Base-by-base conservation (phyloP, 1,139 yeast genomes). In the Scheffersomyces cryptocercus region DNA sequence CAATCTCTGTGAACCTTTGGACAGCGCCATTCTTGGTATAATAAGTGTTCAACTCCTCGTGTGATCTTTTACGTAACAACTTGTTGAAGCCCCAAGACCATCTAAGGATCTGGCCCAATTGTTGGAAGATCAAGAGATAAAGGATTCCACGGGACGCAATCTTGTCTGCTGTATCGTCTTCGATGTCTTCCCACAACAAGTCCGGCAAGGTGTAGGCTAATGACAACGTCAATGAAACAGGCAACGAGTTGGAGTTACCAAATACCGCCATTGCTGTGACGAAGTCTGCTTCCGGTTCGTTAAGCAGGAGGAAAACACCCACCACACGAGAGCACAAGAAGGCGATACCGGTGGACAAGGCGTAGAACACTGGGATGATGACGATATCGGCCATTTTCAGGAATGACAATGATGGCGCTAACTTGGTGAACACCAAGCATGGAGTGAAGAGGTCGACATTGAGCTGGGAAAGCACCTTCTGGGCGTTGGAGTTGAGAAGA, bases 1-100 rank as follows among this genome's bases (percentile, higher is more conserved):
- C 35, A 11, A 14, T 20, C n/a, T 31, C 35, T 2, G 15, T 15
- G 24, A 15, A 35, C 15, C 6, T 15, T 14, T 20, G 35, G 28
- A 39, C 32, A 24, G 46, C 41, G 4, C 57, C 59, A 29, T 47
- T 35, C 26, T 47, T 47, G 15, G 58, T 52, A 42, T 52, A 47
- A 45, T 70, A 68, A 20, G 65, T 53, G 40, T 66, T 59, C 47
- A 78, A 64, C 49, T 77, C 82, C 36, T 64, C 62, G 12, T 51
- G 59, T 3, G 75, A 63, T 44, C 84, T 72, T 54, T 70, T 80
- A 39, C 84, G 76, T 48, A 88, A 69, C 47, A 88, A 69, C 24
- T 81, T 84, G 60, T 88, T 86, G 65, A 82, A 87, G n/a, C 96
- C 96, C 95, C 95, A 88, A 3, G 93, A 85, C 96, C 96, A 88